These are phyloP conservation scores for Russula sp. DNA, from an alignment of 768 basidiomycete genomes.

Conservation along the genomic window DNA sequence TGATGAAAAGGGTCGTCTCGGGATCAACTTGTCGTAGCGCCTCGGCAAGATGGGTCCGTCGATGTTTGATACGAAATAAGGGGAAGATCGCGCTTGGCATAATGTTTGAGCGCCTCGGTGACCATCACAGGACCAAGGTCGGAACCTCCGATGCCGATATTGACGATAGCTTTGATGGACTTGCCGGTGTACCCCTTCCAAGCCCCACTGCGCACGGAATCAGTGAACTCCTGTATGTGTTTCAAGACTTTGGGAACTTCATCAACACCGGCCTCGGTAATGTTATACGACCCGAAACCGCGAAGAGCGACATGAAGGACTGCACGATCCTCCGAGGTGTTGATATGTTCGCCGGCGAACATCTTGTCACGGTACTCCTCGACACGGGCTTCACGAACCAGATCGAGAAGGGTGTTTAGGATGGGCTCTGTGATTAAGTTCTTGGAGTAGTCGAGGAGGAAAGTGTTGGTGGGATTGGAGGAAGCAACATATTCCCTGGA, in stretches of 20 bases:
- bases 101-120: constrained; percentile 92
- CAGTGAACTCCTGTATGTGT: constrained; percentile 90
- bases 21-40: constrained; percentile 76
- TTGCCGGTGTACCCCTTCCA: constrained; percentile 99
- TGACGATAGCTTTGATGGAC: constrained; percentile 89
- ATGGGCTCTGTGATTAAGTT: constrained; percentile 89
- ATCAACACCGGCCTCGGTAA: constrained; percentile 74
- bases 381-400: constrained; percentile 83
- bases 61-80: constrained; percentile 94
- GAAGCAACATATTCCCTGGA: constrained; percentile 70
- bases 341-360: constrained; percentile 96
- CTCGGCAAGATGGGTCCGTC: constrained; percentile 96
- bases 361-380: constrained; percentile 86
- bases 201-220: constrained; percentile 75
- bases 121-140: constrained; percentile 99
- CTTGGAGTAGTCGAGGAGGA: constrained; percentile 97
- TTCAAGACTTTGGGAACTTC: constrained; percentile 81
- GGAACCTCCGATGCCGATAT: constrained; percentile 98
- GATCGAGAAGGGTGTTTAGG: constrained; percentile 67
- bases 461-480: constrained; percentile 63
- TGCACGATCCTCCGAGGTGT: constrained; percentile 96
- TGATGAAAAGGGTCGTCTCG: constrained; percentile 94
- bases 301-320: constrained; percentile 94
- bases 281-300: constrained; percentile 71
- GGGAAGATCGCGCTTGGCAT: constrained; percentile 83